Base-by-base conservation (phyloP, 192 early-diverging fungal species). In the Rhizoclosmatium globosum region DNA sequence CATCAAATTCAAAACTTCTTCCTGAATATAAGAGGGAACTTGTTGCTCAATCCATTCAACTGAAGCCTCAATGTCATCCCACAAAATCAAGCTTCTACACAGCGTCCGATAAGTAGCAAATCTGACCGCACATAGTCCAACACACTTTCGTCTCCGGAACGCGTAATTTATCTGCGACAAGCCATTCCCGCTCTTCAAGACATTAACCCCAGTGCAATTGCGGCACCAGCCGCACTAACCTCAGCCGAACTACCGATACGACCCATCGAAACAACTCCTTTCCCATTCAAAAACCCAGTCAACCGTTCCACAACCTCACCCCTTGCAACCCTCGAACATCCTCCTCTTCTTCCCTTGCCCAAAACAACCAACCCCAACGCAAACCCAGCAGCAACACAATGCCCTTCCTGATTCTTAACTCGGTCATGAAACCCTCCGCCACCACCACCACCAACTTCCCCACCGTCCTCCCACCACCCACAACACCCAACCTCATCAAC, bases 281-380 rank as follows among this genome's bases (percentile, higher is more conserved):
- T 64, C 74, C 23, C 68, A 38, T 9, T 31, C 50, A 80, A 71
- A 43, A 83, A 64, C 57, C 60, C 53, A 47, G 83, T 68, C 21
- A 86, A 64, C 39, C 72, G 50, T 60, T 86, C 66, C 0, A 85
- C n/a, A 56, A 83, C 67, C 41, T 17, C 1, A 65, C 17, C 6
- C 44, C 47, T 71, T 60, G 50, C n/a, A 58, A 50, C 23, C 38
- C 47, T 19, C 84, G 84, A 47, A 67, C 50, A 7, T 7, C 17
- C 1, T 53, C 21, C 91, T 93, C 50, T 7, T 1, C 50, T 53
- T n/a, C 91, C 94, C 56, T 85, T 80, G 4, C 93, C 94, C 2
- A 96, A 84, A 7, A 85, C 90, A n/a, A 94, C 91, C 38, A 96
- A 88, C 2, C 96, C 96, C 47, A 98, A 81, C 0, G 94, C 89